These are phyloP conservation scores for Exophiala sideris DNA, from an alignment of 2,329 filamentous ascomycete genomes.

Conservation along the genomic window DNA sequence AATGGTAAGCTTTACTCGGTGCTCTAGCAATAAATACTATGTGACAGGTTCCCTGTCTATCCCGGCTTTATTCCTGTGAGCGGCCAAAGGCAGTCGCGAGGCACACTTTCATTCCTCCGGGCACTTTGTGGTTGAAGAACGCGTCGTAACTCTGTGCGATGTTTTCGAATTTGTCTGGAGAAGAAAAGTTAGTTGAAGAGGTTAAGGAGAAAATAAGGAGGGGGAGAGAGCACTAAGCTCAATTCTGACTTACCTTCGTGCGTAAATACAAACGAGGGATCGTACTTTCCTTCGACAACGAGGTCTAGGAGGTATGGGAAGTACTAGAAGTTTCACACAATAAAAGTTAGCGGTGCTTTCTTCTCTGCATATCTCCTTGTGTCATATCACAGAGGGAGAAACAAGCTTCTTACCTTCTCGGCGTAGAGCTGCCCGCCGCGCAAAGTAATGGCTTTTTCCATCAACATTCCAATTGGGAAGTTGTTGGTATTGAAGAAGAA, in stretches of 20 bases:
- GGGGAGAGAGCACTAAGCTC: too few relatives aligned
- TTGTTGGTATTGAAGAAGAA: constrained; percentile 76
- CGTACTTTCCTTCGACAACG: constrained; percentile 28
- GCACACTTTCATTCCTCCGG: constrained; percentile 33
- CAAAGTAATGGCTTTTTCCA: constrained; percentile 52
- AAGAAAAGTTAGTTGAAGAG: background rate
- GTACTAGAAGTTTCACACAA: constrained; percentile 25
- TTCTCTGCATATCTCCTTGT: background rate
- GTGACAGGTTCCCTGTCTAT: too few relatives aligned
- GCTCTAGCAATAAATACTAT: too few relatives aligned
- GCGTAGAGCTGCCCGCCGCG: constrained; percentile 4
- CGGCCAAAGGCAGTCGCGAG: constrained; percentile 32
- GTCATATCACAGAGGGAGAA: constrained; percentile 8
- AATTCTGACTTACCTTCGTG: constrained; percentile 21
- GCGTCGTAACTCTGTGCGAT: constrained; percentile 29
- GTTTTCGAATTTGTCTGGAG: constrained; percentile 33
- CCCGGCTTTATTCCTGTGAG: too few relatives aligned
- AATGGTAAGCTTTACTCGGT: too few relatives aligned
- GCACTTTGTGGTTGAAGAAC: constrained; percentile 30
- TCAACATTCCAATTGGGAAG: constrained; percentile 76
- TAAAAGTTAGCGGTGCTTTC: background rate
- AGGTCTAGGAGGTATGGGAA: constrained; percentile 32
- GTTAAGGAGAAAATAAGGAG: background rate
- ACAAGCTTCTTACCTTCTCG: constrained; percentile 26
- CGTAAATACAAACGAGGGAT: constrained; percentile 34